Base-by-base conservation (phyloP, 441 rosid genomes). In the Erodium chrysanthum region DNA sequence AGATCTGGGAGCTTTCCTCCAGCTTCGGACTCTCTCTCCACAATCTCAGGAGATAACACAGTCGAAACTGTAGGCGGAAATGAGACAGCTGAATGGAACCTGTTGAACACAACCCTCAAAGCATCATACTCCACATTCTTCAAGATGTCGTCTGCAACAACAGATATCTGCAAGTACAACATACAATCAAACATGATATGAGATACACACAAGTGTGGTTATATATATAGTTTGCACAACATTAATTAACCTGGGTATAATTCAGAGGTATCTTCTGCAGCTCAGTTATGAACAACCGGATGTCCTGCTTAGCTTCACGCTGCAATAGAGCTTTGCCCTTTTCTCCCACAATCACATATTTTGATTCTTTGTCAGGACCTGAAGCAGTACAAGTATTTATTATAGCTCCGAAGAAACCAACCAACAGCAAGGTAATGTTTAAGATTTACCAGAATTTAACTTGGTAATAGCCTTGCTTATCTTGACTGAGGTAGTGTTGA, bases 71-170 rank as follows among this genome's bases (percentile, higher is more conserved):
- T 89, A 0, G 98, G 97, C 50, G 86, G 68, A 73, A 86, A 94
- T 35, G 88, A 73, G 29, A 89, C 92, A 25, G 86, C 96, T 0
- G 96, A 91, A 0, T 88, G 90, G 77, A 94, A 94, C 80, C 84
- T 94, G 93, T 87, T 94, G 83, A 83, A 94, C 78, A 91, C 77
- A 78, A 94, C 82, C 83, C 96, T 89, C 72, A 94, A 64, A 69
- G 97, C 97, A 75, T 91, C 98, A 72, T 71, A 94, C 68, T 94
- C 92, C 46, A 94, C 97, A 71, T 89, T 94, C 80, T 89, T 92
- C 69, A 93, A 76, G 75, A 94, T 88, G 73, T 94, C 98, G 80
- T 94, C 97, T 69, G 98, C 98, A 58, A 94, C 78, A 69, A 87
- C 96, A 44, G 97, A 88, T 54, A 94, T 95, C 98, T 93, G 84